Base-by-base conservation (phyloP, 495 filamentous ascomycete species). In the Haplographium delicatum region DNA sequence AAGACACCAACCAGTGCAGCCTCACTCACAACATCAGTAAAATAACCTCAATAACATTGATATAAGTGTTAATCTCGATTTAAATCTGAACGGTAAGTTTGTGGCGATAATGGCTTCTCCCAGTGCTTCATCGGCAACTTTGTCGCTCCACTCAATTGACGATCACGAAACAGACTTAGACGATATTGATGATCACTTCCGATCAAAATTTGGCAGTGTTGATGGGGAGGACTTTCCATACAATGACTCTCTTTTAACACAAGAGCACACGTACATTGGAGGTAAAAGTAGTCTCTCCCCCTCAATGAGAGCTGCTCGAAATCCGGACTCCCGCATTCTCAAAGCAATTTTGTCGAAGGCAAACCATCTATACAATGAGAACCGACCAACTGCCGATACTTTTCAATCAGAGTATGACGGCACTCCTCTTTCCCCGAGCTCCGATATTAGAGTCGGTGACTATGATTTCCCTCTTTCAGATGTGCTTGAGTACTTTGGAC, bases 111-210 rank as follows among this genome's bases (percentile, higher is more conserved):
- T 48, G 45, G 45, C 28, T 19, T 42, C 48, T 24, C 34, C 48
- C 15, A 51, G 48, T 23, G 38, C 37, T 8, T 51, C 48, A 7
- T 51, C 48, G 3, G 26, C 39, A 26, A 51, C 48, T 8, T 19
- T 51, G 11, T 42, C 48, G 15, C 4, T 41, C 3, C 11, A 51
- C 26, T 33, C 48, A 25, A 26, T 27, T 18, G 34, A 31, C 34
- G 24, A 43, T 9, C 35, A 42, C 5, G 16, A 18, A 19, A 2
- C 34, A 1, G 15, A n/a, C 11, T n/a, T n/a, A n/a, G n/a, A n/a
- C n/a, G 35, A 38, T 3, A 16, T 38, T 19, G 35, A 38, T 10
- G 35, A 38, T 3, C n/a, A n/a, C n/a, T 19, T 19, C 5, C 35
- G 3, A 7, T 16, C 15, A 5, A 15, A 5, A 15, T 15, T 18